phyloP scores from a whole-genome alignment of 2,329 filamentous ascomycete genomes.

The Didymella lethalis region DNA sequence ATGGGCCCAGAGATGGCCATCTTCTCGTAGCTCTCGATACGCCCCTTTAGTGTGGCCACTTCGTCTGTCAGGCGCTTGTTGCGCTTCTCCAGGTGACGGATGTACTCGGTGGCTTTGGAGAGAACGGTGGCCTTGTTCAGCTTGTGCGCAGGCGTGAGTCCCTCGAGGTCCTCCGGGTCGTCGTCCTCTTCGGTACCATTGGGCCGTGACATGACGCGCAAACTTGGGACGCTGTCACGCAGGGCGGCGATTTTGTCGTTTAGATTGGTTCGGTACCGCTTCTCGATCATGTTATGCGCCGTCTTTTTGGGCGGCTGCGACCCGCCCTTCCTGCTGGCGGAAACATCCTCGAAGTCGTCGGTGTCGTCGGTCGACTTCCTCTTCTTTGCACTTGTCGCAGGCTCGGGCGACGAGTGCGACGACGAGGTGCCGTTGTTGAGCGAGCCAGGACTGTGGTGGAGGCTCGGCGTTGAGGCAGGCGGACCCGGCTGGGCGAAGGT shows the following conservation, averaged over 20 bases:
- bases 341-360: slow-evolving; percentile 67
- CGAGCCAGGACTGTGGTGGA: slow-evolving; percentile 50
- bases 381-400: slow-evolving; percentile 47
- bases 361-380: slow-evolving; percentile 58
- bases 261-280: slow-evolving; percentile 92
- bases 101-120: slow-evolving; percentile 96
- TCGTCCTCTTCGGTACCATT: slow-evolving; percentile 73
- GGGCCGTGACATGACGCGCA: slow-evolving; percentile 77
- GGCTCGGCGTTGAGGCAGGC: slow-evolving; percentile 47
- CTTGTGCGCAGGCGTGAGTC: slow-evolving; percentile 82
- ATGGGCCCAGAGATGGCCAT: slow-evolving; percentile 67
- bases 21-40: slow-evolving; percentile 71
- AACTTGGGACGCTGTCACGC: slow-evolving; percentile 87
- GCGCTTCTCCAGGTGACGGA: slow-evolving; percentile 89
- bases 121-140: slow-evolving; percentile 97
- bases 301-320: slow-evolving; percentile 78
- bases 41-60: slow-evolving; percentile 78
- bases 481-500: slow-evolving; percentile 31
- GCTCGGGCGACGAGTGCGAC: slow-evolving; percentile 71
- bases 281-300: slow-evolving; percentile 98
- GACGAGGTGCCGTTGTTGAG: slow-evolving; percentile 48
- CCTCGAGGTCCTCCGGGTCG: slow-evolving; percentile 77
- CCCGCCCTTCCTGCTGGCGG: slow-evolving; percentile 61
- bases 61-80: slow-evolving; percentile 85
- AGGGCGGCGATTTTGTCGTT: slow-evolving; percentile 97